Evolutionary conservation across 345 rosid species (phyloP), one percentile per base, ranked within the genome.

Genomic region (Xanthoceras sorbifolium): DNA sequence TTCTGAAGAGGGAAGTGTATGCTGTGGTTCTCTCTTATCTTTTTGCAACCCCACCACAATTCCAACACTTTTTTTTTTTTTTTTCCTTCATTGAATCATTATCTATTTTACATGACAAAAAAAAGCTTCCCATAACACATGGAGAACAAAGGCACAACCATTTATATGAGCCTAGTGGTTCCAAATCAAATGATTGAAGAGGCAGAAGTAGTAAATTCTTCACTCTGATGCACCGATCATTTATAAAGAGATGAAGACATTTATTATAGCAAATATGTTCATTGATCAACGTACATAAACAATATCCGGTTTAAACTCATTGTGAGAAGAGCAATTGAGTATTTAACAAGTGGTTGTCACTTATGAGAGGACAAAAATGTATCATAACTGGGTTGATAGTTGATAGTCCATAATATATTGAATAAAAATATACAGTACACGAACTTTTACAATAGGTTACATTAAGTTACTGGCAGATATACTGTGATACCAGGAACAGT

Each of bases 1-100:
- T 22, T 1, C 50, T 44, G 67, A 55, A 55, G 11, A 59, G 38
- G 61, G 32, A 26, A 25, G 20, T 6, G 28, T n/a, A n/a, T 26
- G 44, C 50, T 23, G 15, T 14, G 44, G 50, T 52, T 28, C 22
- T 20, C 44, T 32, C 34, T 26, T 31, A 36, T 28, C 54, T 36
- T 54, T 36, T 64, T 7, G 0, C 2, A 72, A 69, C 81, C 77
- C 76, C 79, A 65, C 79, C 67, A 22, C 17, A 10, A 9, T n/a
- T 34, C 25, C 25, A 65, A 12, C 26, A 71, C 29, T 54, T 42
- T 32, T 32, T 32, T 32, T 32, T 32, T 32, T 32, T 32, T 9
- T 52, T 57, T 67, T 59, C 44, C n/a, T 31, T 69, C 55, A 22
- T 15, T 23, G 61, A n/a, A 75, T 48, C 34, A 40, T 26, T 9